Base-by-base conservation (phyloP, 2,329 filamentous ascomycete species). In the Penicillium thymicola region DNA sequence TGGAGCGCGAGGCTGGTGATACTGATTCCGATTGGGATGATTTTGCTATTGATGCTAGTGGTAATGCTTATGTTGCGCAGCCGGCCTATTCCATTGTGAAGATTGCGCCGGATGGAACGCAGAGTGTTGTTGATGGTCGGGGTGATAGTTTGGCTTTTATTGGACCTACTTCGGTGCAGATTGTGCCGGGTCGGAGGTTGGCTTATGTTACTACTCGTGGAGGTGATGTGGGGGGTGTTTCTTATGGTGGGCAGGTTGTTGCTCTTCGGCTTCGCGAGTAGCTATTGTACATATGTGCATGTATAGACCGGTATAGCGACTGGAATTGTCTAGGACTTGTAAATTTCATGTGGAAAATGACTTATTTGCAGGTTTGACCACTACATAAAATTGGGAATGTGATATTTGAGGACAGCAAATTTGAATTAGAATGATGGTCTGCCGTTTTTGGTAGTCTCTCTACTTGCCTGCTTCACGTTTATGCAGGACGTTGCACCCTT, bases 131-230 rank as follows among this genome's bases (percentile, higher is more conserved):
- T 32, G 30, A 0, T 14, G 30, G 30, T 32, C 11, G 11, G 11
- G 30, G 30, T 32, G 11, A 14, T 32, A 32, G 16, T 13, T 36
- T 23, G 40, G 30, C 34, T 28, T 11, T 51, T 36, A 49, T 55
- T 16, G 48, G 56, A 0, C 37, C 53, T 32, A 57, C 58, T 25
- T 62, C 55, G 5, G 18, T 62, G 18, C 38, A 49, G 25, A 54
- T 51, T 48, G 36, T 42, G 4, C 13, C 13, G 6, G 47, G 13
- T 4, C n/a, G 38, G 32, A 36, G 14, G 18, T 28, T 14, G n/a
- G 40, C 34, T n/a, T 55, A 58, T 53, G 48, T 52, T 25, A 60
- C 55, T 25, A 55, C 55, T 23, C 30, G 44, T 7, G 55, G 51
- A 16, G 51, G 34, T 5, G 41, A 42, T 0, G 28, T 47, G 9